phyloP scores from a whole-genome alignment of 2,329 filamentous ascomycete species.

The Ophiocordyceps camponoti-rufipedis region DNA sequence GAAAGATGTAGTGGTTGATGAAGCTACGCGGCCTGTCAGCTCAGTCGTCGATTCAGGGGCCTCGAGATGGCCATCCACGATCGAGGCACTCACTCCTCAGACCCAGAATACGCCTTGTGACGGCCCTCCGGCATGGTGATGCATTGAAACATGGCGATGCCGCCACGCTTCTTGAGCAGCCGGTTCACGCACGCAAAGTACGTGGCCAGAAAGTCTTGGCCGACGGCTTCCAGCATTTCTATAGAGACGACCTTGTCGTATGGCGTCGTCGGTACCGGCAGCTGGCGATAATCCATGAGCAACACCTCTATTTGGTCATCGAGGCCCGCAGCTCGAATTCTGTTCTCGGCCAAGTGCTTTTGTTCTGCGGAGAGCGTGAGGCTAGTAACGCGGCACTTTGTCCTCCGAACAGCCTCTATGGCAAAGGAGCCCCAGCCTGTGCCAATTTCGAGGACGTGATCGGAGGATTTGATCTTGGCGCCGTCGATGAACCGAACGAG shows the following conservation, averaged over 20 bases:
- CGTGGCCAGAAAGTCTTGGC: constrained; percentile 44
- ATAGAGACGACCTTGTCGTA: constrained; percentile 61
- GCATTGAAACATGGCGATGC: constrained; percentile 55
- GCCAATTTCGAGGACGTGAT: constrained; percentile 59
- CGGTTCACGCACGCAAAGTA: constrained; percentile 49
- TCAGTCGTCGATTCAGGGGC: background rate
- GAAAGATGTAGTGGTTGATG: constrained; percentile 63
- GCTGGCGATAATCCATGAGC: constrained; percentile 49
- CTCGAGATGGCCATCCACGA: background rate
- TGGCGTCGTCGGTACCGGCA: constrained; percentile 30
- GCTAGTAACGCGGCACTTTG: constrained; percentile 50
- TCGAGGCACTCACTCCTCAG: constrained; percentile 35
- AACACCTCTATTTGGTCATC: constrained; percentile 42
- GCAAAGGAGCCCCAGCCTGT: constrained; percentile 62
- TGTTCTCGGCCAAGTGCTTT: constrained; percentile 45
- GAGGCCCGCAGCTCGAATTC: constrained; percentile 43
- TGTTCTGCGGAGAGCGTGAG: constrained; percentile 53
- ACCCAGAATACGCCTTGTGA: constrained; percentile 46
- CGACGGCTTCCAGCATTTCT: constrained; percentile 63
- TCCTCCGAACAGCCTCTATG: constrained; percentile 46
- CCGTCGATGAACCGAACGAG: constrained; percentile 47
- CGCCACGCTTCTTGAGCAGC: constrained; percentile 45
- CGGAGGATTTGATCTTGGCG: constrained; percentile 40
- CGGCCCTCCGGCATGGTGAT: constrained; percentile 58
- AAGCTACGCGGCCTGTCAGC: constrained; percentile 23